A percentile compares a stretch with the other conserved stretches of the same genome.
These are phyloP conservation scores for Nemania sp. DNA, from an alignment of 2,329 filamentous ascomycete genomes.

Conservation along the genomic window DNA sequence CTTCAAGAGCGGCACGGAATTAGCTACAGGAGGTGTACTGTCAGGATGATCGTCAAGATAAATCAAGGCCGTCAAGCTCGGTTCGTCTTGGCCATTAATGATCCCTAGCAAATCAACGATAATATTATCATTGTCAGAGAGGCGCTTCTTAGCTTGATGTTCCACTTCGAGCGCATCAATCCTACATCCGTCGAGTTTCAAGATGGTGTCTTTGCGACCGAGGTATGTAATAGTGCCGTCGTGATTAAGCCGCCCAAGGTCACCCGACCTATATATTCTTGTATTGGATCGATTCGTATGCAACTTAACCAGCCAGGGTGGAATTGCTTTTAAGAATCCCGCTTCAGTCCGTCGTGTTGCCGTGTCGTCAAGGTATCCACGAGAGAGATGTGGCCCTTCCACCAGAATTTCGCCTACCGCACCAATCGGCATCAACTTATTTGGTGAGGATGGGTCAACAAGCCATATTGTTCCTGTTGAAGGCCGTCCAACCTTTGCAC, in stretches of 20 bases:
- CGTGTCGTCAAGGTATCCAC: constrained; percentile 23
- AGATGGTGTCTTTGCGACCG: constrained; percentile 24
- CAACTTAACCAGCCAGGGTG: constrained; percentile 15
- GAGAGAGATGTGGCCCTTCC: constrained; percentile 23
- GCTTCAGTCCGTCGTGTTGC: constrained; percentile 22
- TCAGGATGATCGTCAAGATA: constrained; percentile 25
- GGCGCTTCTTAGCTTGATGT: constrained; percentile 26
- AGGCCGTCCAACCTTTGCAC: constrained; percentile 21
- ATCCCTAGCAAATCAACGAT: constrained; percentile 23
- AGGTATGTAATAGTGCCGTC: constrained; percentile 22
- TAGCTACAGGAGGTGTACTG: constrained; percentile 7
- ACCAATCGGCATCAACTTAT: constrained; percentile 22
- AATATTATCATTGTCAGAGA: constrained; percentile 25
- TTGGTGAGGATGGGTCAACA: constrained; percentile 18
- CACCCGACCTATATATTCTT: constrained; percentile 23
- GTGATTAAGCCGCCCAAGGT: constrained; percentile 22
- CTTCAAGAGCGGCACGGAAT: constrained; percentile 15
- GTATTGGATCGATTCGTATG: constrained; percentile 18
- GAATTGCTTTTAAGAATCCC: constrained; percentile 16
- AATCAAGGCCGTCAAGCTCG: constrained; percentile 23
- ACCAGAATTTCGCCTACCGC: constrained; percentile 22
- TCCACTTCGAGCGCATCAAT: constrained; percentile 27
- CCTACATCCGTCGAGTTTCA: constrained; percentile 27
- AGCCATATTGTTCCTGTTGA: constrained; percentile 25
- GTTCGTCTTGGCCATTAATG: constrained; percentile 26